Evolutionary conservation across 106 monocot genomes (phyloP).

Genomic region (Allium sativum): DNA sequence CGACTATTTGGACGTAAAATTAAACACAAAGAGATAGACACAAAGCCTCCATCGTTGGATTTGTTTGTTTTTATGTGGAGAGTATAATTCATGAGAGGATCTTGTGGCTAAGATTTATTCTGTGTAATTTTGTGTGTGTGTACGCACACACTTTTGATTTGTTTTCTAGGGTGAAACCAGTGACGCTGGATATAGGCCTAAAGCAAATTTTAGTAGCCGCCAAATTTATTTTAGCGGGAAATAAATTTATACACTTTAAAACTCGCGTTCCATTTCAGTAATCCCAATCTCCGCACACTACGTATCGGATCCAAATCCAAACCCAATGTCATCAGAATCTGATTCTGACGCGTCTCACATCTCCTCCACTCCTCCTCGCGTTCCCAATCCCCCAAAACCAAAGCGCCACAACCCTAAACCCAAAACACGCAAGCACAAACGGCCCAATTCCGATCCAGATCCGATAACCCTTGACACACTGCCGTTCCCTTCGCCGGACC

Average conservation of each 20-base stretch:
- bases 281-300: neutral
- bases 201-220: neutral
- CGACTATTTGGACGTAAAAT: no score
- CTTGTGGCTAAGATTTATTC: no score
- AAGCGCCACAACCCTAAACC: slow-evolving; percentile 18
- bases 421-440: slow-evolving; percentile 18
- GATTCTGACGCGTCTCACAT: slow-evolving; percentile 66
- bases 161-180: no score
- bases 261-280: neutral
- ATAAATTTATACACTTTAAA: neutral
- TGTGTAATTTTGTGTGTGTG: no score
- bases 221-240: slow-evolving; percentile 10
- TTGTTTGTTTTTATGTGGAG: no score
- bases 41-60: no score
- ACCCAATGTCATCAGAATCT: slow-evolving; percentile 28
- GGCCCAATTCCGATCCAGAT: slow-evolving; percentile 3
- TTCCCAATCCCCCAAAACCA: slow-evolving; percentile 10
- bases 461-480: neutral
- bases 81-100: no score
- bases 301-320: slow-evolving; percentile 7
- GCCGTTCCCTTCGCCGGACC: slow-evolving; percentile 18
- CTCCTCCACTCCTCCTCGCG: slow-evolving; percentile 31
- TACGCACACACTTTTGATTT: no score
- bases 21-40: neutral
- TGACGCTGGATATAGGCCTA: no score